Base-by-base conservation (phyloP, 176 grass and related monocot species). In the Ensete glaucum region DNA sequence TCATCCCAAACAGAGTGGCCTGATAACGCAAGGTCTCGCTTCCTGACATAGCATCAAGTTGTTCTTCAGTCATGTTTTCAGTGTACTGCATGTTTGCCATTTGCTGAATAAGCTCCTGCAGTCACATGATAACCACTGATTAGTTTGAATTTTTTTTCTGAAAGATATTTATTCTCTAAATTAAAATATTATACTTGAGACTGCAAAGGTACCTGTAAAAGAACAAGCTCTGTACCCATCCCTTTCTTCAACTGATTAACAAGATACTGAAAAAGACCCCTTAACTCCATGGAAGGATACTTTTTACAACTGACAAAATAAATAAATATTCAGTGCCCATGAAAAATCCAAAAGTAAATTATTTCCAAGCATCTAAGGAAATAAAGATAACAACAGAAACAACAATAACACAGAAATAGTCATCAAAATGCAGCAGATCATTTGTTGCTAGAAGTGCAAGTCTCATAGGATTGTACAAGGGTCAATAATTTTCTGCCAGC, bases 31-130 rank as follows among this genome's bases (percentile, higher is more conserved):
- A 83, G 4, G 91, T 99, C 71, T 95, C 96, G 78, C 96, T 91
- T 57, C 96, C 96, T 76, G 96, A 86, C 96, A 91, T 94, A 83
- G 91, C 91, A 74, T 94, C 86, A 56, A 99, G 88, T 81, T 99
- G 96, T 73, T 99, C 96, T 77, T 95, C 96, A 13, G 96, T 99
- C 88, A 99, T 89, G 81, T 99, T 99, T 82, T 99, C 96, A 1
- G 91, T 99, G 76, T 89, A 91, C 54, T 99, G 96, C 68, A 99
- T 91, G 86, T 95, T 99, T 29, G 96, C 96, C 96, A 99, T 99
- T 89, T 99, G 91, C 81, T 99, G 90, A 87, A 99, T 91, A 76
- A 99, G 85, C 65, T 99, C 91, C 95, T 98, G 85, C 64, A 87
- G 73, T 73, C 56, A 67, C 11, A 56, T 20, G 2, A 54, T 9